Evolutionary conservation across 1,284 basidiomycete genomes (phyloP).

Genomic region (Gomphus sp.): DNA sequence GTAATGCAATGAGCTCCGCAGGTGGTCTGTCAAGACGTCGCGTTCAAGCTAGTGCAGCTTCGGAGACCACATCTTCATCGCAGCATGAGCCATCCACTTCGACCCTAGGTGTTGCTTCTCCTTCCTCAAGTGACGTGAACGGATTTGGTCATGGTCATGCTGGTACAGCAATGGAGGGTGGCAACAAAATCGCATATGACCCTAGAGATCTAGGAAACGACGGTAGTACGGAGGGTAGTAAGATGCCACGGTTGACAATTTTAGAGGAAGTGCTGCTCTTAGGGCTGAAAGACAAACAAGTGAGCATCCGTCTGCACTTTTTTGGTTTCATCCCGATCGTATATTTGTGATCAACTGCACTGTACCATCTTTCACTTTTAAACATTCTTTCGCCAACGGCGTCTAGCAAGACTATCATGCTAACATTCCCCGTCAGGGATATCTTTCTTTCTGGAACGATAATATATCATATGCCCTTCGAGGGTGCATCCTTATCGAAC

Average conservation of each 20-base stretch:
- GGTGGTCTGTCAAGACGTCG: constrained; percentile 16
- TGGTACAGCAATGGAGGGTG: constrained; percentile 74
- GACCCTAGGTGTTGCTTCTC: neutral
- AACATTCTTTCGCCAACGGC: neutral
- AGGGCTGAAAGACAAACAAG: constrained; percentile 86
- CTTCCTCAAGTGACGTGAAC: neutral
- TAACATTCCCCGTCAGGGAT: constrained; percentile 46
- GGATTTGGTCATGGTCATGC: constrained; percentile 31
- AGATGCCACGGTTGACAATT: constrained; percentile 81
- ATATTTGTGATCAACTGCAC: neutral
- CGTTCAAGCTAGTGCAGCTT: constrained; percentile 10
- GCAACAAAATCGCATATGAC: constrained; percentile 87
- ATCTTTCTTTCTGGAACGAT: constrained; percentile 96
- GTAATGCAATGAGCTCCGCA: constrained; percentile 12
- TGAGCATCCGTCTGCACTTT: constrained; percentile 25
- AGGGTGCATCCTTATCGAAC: constrained; percentile 91
- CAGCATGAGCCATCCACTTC: neutral
- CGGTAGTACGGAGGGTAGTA: constrained; percentile 42
- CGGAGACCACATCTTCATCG: neutral
- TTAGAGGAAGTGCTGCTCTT: constrained; percentile 96
- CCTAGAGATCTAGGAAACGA: constrained; percentile 77
- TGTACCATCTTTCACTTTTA: neutral
- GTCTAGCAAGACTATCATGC: neutral
- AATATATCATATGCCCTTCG: constrained; percentile 95
- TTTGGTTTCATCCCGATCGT: neutral